These are phyloP conservation scores for Sclerotinia spermophila DNA, from an alignment of 2,329 filamentous ascomycete species.

Conservation along the genomic window DNA sequence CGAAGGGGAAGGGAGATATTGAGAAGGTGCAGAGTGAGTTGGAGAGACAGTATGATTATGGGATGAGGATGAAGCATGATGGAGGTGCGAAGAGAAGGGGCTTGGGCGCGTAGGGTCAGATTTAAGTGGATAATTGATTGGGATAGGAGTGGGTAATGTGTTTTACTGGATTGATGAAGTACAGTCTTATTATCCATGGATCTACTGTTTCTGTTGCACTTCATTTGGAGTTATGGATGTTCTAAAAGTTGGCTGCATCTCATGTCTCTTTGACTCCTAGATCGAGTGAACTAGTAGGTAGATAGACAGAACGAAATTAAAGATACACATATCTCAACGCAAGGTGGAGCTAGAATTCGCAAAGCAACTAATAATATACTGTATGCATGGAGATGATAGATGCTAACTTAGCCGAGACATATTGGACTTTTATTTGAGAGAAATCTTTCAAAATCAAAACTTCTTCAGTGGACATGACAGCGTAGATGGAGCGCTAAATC, in stretches of 20 bases:
- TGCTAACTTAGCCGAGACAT: neutral
- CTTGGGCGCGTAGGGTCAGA: conserved; percentile 35
- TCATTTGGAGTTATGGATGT: neutral
- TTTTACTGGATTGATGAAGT: neutral
- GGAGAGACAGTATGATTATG: conserved; percentile 39
- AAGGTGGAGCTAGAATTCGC: neutral
- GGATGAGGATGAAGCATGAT: conserved; percentile 40
- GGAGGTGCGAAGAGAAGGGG: conserved; percentile 38
- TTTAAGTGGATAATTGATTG: neutral
- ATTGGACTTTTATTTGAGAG: neutral
- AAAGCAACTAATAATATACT: too few species aligned
- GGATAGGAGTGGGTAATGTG: neutral
- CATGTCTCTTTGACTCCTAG: neutral
- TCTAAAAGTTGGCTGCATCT: neutral
- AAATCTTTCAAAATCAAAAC: neutral
- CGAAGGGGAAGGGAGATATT: conserved; percentile 26
- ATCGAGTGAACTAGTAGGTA: neutral
- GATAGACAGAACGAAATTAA: neutral
- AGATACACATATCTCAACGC: neutral
- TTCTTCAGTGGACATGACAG: neutral
- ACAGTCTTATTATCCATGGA: neutral
- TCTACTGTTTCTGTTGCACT: neutral
- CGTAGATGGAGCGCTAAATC: neutral
- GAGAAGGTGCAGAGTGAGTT: conserved; percentile 36
- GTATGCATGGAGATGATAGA: neutral